Percentiles rank a stretch among this genome's conserved stretches.
Conservation (phyloP, 768 basidiomycete species). For the Suillus cothurnatus region DNA sequence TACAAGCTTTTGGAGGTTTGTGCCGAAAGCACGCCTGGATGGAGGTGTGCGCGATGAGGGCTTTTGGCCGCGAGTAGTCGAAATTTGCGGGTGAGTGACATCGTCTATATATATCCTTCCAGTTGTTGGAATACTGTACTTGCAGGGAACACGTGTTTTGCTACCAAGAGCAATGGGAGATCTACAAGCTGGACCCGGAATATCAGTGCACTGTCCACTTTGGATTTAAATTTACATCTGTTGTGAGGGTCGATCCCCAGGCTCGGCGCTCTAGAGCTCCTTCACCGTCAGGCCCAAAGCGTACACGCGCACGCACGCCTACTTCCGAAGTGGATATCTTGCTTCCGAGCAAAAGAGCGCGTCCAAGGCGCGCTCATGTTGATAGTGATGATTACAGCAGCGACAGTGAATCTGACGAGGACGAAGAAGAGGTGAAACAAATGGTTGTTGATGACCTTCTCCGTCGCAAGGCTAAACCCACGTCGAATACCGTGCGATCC, state of each 20-base stretch:
- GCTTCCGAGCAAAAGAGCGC: slow-evolving; percentile 28
- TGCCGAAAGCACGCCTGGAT: slow-evolving; percentile 65
- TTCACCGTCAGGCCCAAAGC: slow-evolving; percentile 27
- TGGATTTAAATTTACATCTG: slow-evolving; percentile 36
- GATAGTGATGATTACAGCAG: slow-evolving; percentile 20
- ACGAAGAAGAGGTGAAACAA: slow-evolving; percentile 51
- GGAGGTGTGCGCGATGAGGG: slow-evolving; percentile 68
- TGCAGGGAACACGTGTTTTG: slow-evolving; percentile 50
- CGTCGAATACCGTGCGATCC: slow-evolving; percentile 16
- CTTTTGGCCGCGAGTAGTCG: slow-evolving; percentile 64
- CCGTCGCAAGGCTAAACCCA: slow-evolving; percentile 17
- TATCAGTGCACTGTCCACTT: slow-evolving; percentile 65
- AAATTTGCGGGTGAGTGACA: slow-evolving; percentile 66
- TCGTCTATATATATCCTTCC: background rate
- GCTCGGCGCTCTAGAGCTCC: slow-evolving; percentile 11
- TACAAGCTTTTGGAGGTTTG: slow-evolving; percentile 70
- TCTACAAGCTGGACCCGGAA: slow-evolving; percentile 78
- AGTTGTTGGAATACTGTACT: slow-evolving; percentile 16
- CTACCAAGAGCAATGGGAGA: slow-evolving; percentile 83
- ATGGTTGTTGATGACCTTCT: slow-evolving; percentile 46
- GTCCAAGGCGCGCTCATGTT: slow-evolving; percentile 15
- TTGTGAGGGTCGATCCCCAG: slow-evolving; percentile 22
- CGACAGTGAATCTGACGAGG: slow-evolving; percentile 32
- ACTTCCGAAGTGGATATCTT: slow-evolving; percentile 26
- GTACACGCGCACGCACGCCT: slow-evolving; percentile 28